These are phyloP conservation scores for Blepharisma stoltei DNA, from an alignment of 73 alveolate species.

Conservation along the genomic window DNA sequence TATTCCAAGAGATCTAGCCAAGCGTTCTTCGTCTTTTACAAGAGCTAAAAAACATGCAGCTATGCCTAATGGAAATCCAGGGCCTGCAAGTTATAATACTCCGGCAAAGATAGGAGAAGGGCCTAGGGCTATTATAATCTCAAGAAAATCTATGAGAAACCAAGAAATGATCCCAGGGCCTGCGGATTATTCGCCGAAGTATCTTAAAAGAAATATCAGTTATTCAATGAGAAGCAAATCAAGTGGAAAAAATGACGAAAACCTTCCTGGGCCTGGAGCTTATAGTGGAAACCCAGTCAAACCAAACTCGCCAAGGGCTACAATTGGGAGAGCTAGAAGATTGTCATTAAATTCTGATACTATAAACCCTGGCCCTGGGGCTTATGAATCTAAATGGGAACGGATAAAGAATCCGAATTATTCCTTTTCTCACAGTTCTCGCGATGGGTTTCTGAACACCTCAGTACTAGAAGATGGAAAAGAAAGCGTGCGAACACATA, in stretches of 20 bases:
- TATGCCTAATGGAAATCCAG: neutral
- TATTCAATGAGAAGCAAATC: neutral
- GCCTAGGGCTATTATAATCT: neutral
- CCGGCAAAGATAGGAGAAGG: neutral
- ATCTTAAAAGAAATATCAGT: neutral
- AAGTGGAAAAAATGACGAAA: neutral
- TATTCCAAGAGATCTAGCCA: neutral
- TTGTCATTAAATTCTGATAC: neutral
- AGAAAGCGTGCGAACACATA: too few species aligned
- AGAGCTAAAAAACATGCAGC: conserved; percentile 5
- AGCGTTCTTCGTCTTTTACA: neutral
- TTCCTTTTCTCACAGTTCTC: too few species aligned
- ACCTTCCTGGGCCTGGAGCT: conserved; percentile 15
- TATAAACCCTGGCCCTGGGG: conserved; percentile 8
- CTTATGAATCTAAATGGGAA: neutral
- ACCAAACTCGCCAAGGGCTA: neutral
- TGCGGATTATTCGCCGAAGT: conserved; percentile 8
- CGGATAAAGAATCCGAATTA: too few species aligned
- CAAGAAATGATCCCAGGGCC: neutral
- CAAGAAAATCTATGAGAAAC: neutral
- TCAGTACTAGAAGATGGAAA: too few species aligned
- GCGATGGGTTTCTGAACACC: too few species aligned
- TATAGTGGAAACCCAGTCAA: neutral
- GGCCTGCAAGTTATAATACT: neutral
- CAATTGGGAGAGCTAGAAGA: conserved; percentile 3